Percentiles rank a stretch among this genome's conserved stretches.
These are phyloP conservation scores for Dichotomopilus funicola DNA, from an alignment of 2,329 filamentous ascomycete species.

Conservation along the genomic window DNA sequence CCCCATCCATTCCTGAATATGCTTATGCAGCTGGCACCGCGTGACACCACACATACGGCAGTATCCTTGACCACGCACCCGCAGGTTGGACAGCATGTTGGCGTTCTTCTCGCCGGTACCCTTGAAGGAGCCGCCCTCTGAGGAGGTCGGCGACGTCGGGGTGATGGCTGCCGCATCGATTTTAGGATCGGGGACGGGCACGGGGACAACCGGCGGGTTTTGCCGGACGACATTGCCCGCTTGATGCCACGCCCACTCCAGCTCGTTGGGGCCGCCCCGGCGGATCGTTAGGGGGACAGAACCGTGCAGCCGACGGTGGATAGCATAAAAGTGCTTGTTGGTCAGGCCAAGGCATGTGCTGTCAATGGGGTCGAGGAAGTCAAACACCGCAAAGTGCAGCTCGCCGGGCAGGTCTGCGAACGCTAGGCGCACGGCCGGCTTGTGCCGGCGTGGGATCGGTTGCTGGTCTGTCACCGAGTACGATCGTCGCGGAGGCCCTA, in stretches of 20 bases:
- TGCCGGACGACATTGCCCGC: constrained; percentile 39
- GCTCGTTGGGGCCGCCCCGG: constrained; percentile 54
- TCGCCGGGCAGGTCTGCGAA: constrained; percentile 51
- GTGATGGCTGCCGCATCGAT: background rate
- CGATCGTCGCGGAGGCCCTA: constrained; percentile 47
- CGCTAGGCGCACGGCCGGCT: constrained; percentile 39
- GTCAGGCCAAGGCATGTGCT: constrained; percentile 56
- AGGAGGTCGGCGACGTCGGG: background rate
- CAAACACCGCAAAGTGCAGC: constrained; percentile 54
- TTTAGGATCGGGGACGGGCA: background rate
- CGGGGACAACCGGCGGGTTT: constrained; percentile 13
- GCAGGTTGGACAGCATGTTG: constrained; percentile 38
- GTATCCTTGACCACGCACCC: constrained; percentile 52
- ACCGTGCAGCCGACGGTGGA: constrained; percentile 51
- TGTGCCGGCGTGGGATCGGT: constrained; percentile 45
- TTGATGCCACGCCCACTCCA: constrained; percentile 58
- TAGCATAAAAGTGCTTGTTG: constrained; percentile 50
- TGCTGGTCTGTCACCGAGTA: constrained; percentile 57
- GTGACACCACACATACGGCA: constrained; percentile 56
- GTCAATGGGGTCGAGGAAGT: constrained; percentile 59
- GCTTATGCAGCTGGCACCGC: constrained; percentile 57
- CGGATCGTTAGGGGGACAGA: constrained; percentile 50
- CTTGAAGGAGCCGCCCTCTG: background rate
- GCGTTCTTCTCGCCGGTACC: constrained; percentile 16
- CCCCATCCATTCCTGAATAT: constrained; percentile 55